Evolutionary conservation across 768 basidiomycete genomes (phyloP).

Genomic region (Filobasidium wieringae): DNA sequence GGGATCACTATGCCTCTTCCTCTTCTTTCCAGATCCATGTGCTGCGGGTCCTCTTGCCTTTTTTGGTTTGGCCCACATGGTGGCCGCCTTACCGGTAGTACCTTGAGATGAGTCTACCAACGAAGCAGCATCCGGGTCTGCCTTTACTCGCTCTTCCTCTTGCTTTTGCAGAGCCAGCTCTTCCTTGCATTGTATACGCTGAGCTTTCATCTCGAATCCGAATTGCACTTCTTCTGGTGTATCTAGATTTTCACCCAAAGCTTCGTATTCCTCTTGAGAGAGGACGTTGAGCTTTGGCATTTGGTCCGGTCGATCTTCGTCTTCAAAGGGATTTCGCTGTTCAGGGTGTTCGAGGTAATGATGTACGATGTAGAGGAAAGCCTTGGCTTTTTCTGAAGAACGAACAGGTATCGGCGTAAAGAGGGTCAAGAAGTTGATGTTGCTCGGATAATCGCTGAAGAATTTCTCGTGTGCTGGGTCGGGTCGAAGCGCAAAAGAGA

Average conservation of each 20-base stretch:
- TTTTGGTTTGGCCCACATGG: neutral
- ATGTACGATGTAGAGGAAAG: conserved; percentile 73
- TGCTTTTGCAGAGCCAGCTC: conserved; percentile 9
- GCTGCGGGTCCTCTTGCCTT: neutral
- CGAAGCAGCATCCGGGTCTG: neutral
- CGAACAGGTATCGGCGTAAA: conserved; percentile 57
- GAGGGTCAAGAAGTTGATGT: conserved; percentile 56
- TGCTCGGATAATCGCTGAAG: conserved; percentile 16
- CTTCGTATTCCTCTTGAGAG: conserved; percentile 43
- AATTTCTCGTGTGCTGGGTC: neutral
- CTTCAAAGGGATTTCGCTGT: conserved; percentile 55
- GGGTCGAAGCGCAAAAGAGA: conserved; percentile 41
- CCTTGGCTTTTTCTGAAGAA: conserved; percentile 60
- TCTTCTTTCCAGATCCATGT: neutral
- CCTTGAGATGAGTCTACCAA: neutral
- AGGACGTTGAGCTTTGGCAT: conserved; percentile 41
- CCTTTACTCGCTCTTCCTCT: neutral
- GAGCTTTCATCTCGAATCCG: conserved; percentile 61
- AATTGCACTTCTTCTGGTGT: conserved; percentile 63
- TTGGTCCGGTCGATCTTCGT: conserved; percentile 46
- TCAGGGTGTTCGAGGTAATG: conserved; percentile 63
- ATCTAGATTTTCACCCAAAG: conserved; percentile 62
- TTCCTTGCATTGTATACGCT: conserved; percentile 52
- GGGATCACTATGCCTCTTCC: conserved; percentile 3
- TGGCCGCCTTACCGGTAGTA: neutral